A percentile compares a stretch with the other conserved stretches of the same genome.
These are phyloP conservation scores for Tremellales sp. DNA, from an alignment of 1,284 basidiomycete species.

Conservation along the genomic window DNA sequence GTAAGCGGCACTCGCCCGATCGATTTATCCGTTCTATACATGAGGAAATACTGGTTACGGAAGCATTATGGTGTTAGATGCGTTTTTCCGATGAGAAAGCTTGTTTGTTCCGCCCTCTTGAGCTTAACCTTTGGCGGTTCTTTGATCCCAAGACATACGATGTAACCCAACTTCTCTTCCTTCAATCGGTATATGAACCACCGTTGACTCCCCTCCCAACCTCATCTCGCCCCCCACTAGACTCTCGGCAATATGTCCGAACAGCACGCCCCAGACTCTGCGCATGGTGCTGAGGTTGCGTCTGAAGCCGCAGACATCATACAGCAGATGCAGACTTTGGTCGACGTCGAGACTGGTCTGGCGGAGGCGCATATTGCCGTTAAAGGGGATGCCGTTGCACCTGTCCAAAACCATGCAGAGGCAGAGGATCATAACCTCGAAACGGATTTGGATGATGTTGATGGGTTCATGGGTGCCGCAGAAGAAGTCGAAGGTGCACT, in stretches of 20 bases:
- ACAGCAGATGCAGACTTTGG: slow-evolving; percentile 25
- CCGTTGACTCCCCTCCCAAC: neutral
- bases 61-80: too few species aligned
- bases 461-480: slow-evolving; percentile 16
- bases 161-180: too few species aligned
- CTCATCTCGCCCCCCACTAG: neutral
- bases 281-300: neutral
- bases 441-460: slow-evolving; percentile 1
- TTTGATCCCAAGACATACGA: too few species aligned
- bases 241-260: too few species aligned
- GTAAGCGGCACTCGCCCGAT: too few species aligned
- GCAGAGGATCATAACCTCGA: slow-evolving; percentile 1
- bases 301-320: slow-evolving; percentile 12
- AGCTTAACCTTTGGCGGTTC: too few species aligned
- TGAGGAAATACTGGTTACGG: too few species aligned
- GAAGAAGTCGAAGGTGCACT: slow-evolving; percentile 20
- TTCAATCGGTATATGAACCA: neutral
- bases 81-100: too few species aligned
- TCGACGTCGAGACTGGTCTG: slow-evolving; percentile 32
- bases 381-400: slow-evolving; percentile 6
- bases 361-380: slow-evolving; percentile 32
- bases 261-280: neutral
- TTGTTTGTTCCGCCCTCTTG: too few species aligned
- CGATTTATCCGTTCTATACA: too few species aligned
- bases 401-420: neutral